Conservation (phyloP, 2,329 filamentous ascomycete species). For the Pseudogymnoascus destructans region DNA sequence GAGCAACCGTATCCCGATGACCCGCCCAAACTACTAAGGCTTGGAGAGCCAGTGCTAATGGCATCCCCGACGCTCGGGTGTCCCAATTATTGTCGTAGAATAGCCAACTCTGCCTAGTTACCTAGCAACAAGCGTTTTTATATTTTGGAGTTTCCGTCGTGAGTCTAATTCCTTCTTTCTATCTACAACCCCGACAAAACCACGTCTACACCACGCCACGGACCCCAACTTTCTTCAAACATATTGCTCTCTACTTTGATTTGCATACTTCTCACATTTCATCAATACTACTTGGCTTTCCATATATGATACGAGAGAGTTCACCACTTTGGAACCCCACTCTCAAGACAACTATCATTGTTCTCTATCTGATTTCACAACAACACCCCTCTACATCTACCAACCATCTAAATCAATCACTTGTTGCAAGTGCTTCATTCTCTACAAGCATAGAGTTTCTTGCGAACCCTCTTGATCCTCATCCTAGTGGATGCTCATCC, state of each 20-base stretch:
- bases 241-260: neutral
- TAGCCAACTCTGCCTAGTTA: neutral
- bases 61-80: neutral
- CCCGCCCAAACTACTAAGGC: neutral
- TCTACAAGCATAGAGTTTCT: neutral
- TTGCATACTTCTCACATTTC: neutral
- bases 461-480: neutral
- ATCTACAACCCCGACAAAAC: neutral
- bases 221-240: neutral
- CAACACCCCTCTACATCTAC: neutral
- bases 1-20: neutral
- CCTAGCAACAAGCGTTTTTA: neutral
- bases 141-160: neutral
- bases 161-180: neutral
- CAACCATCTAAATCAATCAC: neutral
- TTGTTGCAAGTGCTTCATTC: neutral
- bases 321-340: neutral
- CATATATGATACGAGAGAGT: neutral
- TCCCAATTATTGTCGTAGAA: neutral
- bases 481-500: neutral
- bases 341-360: neutral
- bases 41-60: constrained; percentile 1
- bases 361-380: neutral
- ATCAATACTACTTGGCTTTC: neutral
- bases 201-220: neutral